phyloP scores from a whole-genome alignment of 495 filamentous ascomycete genomes.

The Xylona heveae region DNA sequence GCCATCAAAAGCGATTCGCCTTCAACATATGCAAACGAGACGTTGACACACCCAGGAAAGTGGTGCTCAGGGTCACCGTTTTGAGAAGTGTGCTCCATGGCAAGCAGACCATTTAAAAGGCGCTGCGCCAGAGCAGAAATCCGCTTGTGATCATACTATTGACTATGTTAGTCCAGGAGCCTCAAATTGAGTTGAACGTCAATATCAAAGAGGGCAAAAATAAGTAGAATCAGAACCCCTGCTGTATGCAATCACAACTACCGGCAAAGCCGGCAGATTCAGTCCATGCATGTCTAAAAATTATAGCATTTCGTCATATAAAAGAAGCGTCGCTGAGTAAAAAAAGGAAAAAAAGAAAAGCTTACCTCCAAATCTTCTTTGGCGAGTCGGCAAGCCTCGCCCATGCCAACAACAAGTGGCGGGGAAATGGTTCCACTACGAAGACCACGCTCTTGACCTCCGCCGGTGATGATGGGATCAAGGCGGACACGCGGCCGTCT shows the following conservation, averaged over 20 bases:
- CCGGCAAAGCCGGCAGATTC: conserved; percentile 23
- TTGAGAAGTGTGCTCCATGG: conserved; percentile 77
- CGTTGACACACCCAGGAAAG: conserved; percentile 94
- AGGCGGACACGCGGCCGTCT: conserved; percentile 80
- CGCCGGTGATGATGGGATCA: conserved; percentile 89
- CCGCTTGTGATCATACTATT: conserved; percentile 75
- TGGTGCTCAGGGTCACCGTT: conserved; percentile 69
- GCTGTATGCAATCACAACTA: conserved; percentile 21
- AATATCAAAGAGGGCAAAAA: too few species aligned
- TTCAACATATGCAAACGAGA: conserved; percentile 96
- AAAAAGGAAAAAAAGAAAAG: conserved; percentile 8
- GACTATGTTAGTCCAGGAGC: conserved; percentile 1
- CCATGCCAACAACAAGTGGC: conserved; percentile 74
- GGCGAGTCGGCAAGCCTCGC: conserved; percentile 83
- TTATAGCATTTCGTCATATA: conserved; percentile 43
- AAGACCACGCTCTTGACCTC: conserved; percentile 86
- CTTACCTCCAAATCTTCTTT: conserved; percentile 76
- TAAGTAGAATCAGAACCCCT: conserved; percentile 25
- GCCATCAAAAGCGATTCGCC: conserved; percentile 97
- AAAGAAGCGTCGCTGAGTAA: conserved; percentile 2
- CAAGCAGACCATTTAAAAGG: conserved; percentile 55
- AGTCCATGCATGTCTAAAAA: conserved; percentile 40
- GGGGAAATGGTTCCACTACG: conserved; percentile 88
- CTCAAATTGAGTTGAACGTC: neutral
- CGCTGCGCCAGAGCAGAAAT: conserved; percentile 66